Conservation (phyloP, 75 land plant genomes). For the Cupressus sempervirens region DNA sequence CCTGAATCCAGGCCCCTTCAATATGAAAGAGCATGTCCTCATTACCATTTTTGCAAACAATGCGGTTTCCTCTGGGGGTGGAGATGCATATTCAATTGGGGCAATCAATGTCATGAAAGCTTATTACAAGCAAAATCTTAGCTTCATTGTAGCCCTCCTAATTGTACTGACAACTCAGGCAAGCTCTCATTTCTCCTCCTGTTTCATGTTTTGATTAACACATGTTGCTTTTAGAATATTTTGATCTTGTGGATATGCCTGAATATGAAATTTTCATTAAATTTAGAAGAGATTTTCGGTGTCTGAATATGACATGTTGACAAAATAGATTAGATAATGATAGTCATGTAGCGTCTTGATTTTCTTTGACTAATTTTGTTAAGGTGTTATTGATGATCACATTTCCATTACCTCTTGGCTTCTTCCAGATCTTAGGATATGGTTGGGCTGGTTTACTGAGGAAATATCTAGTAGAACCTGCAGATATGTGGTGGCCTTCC, state of each 20-base stretch:
- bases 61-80: slow-evolving; percentile 54
- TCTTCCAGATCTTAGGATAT: slow-evolving; percentile 58
- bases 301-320: not conserved
- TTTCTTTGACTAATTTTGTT: not conserved
- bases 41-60: slow-evolving; percentile 74
- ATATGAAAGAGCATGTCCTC: slow-evolving; percentile 85
- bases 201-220: not conserved
- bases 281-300: not conserved
- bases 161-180: slow-evolving; percentile 77
- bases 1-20: slow-evolving; percentile 84
- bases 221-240: not conserved
- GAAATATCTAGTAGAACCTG: slow-evolving; percentile 53
- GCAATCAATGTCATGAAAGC: slow-evolving; percentile 79
- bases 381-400: not conserved
- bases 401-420: not conserved
- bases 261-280: not conserved
- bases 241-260: not conserved
- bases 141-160: slow-evolving; percentile 49
- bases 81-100: slow-evolving; percentile 69
- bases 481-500: slow-evolving; percentile 73
- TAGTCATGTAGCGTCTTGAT: slow-evolving; percentile 11
- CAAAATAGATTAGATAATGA: not conserved
- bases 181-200: not conserved
- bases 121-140: slow-evolving; percentile 60
- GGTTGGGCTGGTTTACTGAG: slow-evolving; percentile 64